phyloP scores from a whole-genome alignment of 108 stramenopile genomes.

The Skeletonema marinoi region DNA sequence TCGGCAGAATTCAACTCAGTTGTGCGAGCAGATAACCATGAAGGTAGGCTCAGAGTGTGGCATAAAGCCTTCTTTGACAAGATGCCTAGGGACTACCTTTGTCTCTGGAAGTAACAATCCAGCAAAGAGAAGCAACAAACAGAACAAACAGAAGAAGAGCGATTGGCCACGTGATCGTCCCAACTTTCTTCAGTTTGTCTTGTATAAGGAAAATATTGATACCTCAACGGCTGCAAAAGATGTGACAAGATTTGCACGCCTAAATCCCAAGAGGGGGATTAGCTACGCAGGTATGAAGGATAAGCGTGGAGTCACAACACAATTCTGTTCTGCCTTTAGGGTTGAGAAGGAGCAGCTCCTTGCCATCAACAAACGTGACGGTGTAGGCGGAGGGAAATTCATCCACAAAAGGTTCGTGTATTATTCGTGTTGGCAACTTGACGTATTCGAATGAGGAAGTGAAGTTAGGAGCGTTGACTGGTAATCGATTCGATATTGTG shows the following conservation, averaged over 20 bases:
- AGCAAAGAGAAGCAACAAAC: conserved; percentile 18
- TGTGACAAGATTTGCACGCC: conserved; percentile 53
- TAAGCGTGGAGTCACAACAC: conserved; percentile 89
- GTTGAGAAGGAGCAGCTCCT: conserved; percentile 67
- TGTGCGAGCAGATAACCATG: conserved; percentile 72
- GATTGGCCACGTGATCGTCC: conserved; percentile 75
- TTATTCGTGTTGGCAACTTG: conserved; percentile 81
- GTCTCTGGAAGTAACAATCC: conserved; percentile 31
- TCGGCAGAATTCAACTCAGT: conserved; percentile 33
- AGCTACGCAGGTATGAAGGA: conserved; percentile 93
- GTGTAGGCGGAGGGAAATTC: conserved; percentile 62
- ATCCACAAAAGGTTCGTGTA: conserved; percentile 49
- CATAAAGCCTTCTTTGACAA: conserved; percentile 65
- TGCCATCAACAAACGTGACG: conserved; percentile 38
- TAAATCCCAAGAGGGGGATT: conserved; percentile 47
- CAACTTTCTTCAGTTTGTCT: conserved; percentile 81
- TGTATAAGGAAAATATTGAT: conserved; percentile 92
- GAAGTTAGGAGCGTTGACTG: conserved; percentile 71
- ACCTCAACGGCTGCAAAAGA: conserved; percentile 80
- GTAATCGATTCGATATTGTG: conserved; percentile 90
- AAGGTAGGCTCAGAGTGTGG: conserved; percentile 77
- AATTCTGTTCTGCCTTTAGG: conserved; percentile 83
- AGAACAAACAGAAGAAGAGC: conserved; percentile 11
- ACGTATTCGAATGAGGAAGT: conserved; percentile 69
- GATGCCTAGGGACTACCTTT: conserved; percentile 72